A percentile compares a stretch with the other conserved stretches of the same genome.
Conservation (phyloP, 2,329 filamentous ascomycete species). For the Exophiala dermatitidis region DNA sequence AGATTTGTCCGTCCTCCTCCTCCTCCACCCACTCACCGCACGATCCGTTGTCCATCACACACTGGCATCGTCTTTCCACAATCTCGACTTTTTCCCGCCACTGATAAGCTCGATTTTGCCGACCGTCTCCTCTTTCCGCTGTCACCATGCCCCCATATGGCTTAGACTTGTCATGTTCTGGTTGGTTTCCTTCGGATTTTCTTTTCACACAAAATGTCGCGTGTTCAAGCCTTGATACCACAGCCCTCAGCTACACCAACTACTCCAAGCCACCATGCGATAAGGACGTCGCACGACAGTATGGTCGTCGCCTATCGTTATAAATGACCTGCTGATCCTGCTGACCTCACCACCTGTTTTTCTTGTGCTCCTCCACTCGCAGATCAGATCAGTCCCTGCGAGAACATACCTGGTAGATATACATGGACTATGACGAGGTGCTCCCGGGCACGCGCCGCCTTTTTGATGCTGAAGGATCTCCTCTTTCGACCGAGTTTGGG, state of each 20-base stretch:
- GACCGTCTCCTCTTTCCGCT: not conserved
- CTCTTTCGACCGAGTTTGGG: conserved; percentile 19
- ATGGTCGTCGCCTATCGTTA: conserved; percentile 1
- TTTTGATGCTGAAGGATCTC: conserved; percentile 23
- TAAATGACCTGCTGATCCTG: not conserved
- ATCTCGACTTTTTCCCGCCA: conserved; percentile 1
- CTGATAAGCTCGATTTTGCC: conserved; percentile 9
- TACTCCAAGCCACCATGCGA: conserved; percentile 1
- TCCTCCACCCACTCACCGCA: not conserved
- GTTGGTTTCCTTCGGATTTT: not conserved
- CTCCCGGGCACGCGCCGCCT: conserved; percentile 26
- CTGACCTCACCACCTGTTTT: not conserved
- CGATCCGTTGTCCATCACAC: not conserved
- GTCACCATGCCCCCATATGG: not conserved
- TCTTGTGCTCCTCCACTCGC: not conserved
- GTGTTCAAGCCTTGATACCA: not conserved
- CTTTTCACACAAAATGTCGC: not conserved
- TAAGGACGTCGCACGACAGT: conserved; percentile 6
- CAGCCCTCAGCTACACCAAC: not conserved
- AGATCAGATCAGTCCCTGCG: not conserved
- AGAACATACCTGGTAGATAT: not conserved
- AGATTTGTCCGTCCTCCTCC: not conserved
- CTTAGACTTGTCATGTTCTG: not conserved
- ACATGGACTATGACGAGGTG: conserved; percentile 18
- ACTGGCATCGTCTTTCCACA: not conserved